phyloP scores from a whole-genome alignment of 371 early-diverging fungal genomes.

The Mortierella sp. region DNA sequence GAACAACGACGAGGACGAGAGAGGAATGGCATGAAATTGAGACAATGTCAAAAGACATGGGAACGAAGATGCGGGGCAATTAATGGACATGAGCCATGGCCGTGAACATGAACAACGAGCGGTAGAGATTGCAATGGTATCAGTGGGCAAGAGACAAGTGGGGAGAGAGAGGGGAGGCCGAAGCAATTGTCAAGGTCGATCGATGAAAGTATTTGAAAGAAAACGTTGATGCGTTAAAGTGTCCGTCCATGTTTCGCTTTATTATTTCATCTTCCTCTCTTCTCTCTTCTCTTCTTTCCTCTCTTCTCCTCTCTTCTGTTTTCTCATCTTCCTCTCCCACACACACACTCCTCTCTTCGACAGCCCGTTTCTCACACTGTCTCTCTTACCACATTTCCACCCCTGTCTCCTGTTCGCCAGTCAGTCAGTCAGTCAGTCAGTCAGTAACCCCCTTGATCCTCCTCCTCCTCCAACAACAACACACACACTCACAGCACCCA shows the following conservation, averaged over 20 bases:
- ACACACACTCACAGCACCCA: not conserved
- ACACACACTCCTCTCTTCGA: not conserved
- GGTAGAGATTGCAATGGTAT: too few relatives aligned
- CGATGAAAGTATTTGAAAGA: not conserved
- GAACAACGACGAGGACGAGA: not conserved
- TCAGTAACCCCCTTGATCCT: not conserved
- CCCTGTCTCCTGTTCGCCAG: not conserved
- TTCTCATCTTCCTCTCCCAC: not conserved
- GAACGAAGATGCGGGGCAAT: not conserved
- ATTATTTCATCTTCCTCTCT: too few relatives aligned
- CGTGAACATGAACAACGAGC: too few relatives aligned
- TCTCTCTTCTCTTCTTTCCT: not conserved
- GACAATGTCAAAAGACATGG: not conserved
- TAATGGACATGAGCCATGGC: too few relatives aligned
- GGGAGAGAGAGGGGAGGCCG: not conserved
- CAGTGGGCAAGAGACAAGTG: not conserved
- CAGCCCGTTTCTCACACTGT: not conserved
- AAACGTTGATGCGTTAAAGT: constrained; percentile 5
- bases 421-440: not conserved
- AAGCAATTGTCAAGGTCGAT: not conserved
- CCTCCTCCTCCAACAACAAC: not conserved
- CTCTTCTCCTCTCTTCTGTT: not conserved
- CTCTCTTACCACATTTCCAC: not conserved
- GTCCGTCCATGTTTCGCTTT: not conserved
- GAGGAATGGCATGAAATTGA: not conserved